These are phyloP conservation scores for Colletotrichum paranaense DNA, from an alignment of 2,329 filamentous ascomycete genomes.

Conservation along the genomic window DNA sequence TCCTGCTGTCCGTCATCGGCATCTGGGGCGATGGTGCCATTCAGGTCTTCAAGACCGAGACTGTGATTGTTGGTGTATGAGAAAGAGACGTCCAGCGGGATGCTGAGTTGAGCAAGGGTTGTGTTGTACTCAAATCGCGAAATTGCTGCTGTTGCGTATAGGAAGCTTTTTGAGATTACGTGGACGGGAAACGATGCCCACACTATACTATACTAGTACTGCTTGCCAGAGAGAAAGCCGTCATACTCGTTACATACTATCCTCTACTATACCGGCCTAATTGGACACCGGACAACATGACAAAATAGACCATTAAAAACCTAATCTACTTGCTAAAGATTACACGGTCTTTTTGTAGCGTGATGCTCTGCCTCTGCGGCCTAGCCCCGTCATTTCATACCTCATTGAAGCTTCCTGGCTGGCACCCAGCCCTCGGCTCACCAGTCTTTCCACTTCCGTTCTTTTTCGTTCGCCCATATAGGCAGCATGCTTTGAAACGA, in stretches of 20 bases:
- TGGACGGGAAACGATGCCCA: constrained; percentile 23
- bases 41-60: constrained; percentile 37
- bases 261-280: constrained; percentile 8
- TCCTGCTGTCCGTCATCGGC: constrained; percentile 71
- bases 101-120: background rate
- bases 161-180: constrained; percentile 20
- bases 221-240: constrained; percentile 11
- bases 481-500: no score
- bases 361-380: background rate
- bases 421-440: background rate
- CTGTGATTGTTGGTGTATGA: constrained; percentile 35
- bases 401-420: background rate
- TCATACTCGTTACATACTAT: constrained; percentile 32
- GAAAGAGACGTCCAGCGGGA: background rate
- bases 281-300: constrained; percentile 13
- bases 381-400: background rate
- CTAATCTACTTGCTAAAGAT: background rate
- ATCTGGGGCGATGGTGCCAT: constrained; percentile 73
- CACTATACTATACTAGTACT: background rate
- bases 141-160: constrained; percentile 15
- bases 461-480: background rate
- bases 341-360: background rate
- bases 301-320: constrained; percentile 27
- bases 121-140: background rate
- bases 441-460: no score